These are phyloP conservation scores for Tolypocladium paradoxum DNA, from an alignment of 2,329 filamentous ascomycete species.

Conservation along the genomic window DNA sequence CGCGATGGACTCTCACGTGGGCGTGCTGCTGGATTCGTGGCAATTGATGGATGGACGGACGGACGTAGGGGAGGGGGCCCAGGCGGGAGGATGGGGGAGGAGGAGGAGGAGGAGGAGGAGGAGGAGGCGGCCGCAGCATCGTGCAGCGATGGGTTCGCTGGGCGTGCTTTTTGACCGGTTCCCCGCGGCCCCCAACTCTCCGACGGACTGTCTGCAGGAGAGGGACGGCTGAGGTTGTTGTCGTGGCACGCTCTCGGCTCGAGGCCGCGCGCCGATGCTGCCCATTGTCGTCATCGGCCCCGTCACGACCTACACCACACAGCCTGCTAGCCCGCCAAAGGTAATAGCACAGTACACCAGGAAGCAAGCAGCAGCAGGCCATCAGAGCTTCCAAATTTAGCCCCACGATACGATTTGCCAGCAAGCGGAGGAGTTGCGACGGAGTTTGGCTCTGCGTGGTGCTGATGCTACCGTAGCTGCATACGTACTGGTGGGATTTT, in stretches of 20 bases:
- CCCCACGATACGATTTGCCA: background rate
- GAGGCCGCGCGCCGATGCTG: background rate
- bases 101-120: no score
- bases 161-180: background rate
- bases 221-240: background rate
- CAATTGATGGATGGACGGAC: conserved; percentile 5
- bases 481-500: background rate
- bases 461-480: background rate
- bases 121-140: no score
- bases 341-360: background rate
- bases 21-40: conserved; percentile 5
- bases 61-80: background rate
- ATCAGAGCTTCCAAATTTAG: background rate
- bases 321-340: background rate
- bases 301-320: background rate
- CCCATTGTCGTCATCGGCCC: background rate
- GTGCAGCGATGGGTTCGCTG: no score
- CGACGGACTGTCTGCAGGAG: background rate
- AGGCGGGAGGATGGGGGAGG: no score
- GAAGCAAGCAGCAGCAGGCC: background rate
- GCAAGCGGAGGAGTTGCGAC: background rate
- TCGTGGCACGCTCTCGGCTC: background rate
- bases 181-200: background rate
- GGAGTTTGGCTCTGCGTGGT: background rate
- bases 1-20: conserved; percentile 8